Conservation (phyloP, 2,329 filamentous ascomycete species). For the Aspergillus persii region DNA sequence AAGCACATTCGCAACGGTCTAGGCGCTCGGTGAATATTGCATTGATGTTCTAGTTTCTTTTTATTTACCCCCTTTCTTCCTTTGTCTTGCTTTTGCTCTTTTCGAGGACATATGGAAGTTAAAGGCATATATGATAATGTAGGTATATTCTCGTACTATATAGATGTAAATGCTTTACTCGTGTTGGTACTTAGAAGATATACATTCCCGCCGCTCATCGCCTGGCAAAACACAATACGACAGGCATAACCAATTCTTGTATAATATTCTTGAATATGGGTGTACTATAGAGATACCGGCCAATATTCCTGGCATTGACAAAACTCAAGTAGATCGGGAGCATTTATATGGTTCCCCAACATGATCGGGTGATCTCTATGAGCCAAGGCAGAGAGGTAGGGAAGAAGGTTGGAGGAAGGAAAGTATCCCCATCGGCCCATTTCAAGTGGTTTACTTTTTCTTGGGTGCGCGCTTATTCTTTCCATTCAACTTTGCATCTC, state of each 20-base stretch:
- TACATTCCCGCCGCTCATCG: background rate
- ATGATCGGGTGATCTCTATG: background rate
- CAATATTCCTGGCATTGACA: background rate
- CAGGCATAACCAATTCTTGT: background rate
- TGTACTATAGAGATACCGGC: background rate
- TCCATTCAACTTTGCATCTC: constrained; percentile 39
- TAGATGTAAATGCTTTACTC: background rate
- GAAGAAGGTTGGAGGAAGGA: background rate
- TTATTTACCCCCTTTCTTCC: background rate
- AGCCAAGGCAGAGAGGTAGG: background rate
- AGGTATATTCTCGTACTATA: background rate
- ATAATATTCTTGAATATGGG: background rate
- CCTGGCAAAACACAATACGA: background rate
- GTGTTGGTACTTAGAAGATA: background rate
- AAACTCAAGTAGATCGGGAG: background rate
- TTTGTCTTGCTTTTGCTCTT: background rate
- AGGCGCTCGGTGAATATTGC: constrained; percentile 3
- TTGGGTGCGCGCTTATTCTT: constrained; percentile 30
- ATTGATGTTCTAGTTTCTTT: background rate
- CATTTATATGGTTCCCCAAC: background rate
- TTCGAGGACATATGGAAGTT: background rate
- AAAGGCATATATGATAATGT: background rate
- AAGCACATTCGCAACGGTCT: background rate
- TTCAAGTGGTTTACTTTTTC: constrained; percentile 17
- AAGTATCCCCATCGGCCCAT: background rate